Evolutionary conservation across 2,329 filamentous ascomycete genomes (phyloP).

Genomic region (Emergomyces orientalis): DNA sequence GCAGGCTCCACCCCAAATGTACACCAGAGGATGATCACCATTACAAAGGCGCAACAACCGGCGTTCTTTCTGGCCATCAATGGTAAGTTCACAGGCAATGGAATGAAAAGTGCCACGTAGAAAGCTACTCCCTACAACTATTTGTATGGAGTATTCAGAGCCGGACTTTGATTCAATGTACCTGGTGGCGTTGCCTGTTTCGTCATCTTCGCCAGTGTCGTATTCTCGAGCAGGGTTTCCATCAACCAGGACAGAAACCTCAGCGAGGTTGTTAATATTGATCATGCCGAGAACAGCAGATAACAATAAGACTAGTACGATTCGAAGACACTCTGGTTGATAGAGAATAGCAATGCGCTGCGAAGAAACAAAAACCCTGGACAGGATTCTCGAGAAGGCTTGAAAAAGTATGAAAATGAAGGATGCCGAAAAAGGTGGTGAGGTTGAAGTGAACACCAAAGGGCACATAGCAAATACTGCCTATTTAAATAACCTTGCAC

Average conservation of each 20-base stretch:
- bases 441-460: too few species aligned
- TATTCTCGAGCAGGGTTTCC: constrained; percentile 20
- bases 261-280: constrained; percentile 8
- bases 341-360: too few species aligned
- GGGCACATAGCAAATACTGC: too few species aligned
- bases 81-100: constrained; percentile 10
- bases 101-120: constrained; percentile 10
- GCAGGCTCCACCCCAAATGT: not conserved
- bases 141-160: constrained; percentile 19
- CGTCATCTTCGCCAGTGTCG: constrained; percentile 17
- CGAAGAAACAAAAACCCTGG: too few species aligned
- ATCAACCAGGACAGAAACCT: constrained; percentile 16
- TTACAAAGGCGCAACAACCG: not conserved
- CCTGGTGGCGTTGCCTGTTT: constrained; percentile 17
- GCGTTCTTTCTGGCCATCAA: constrained; percentile 18
- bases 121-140: constrained; percentile 10
- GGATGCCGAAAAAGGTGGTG: too few species aligned
- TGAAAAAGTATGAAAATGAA: not conserved
- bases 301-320: too few species aligned
- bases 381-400: not conserved
- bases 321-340: too few species aligned
- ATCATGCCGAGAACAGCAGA: constrained; percentile 11
- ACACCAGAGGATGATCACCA: not conserved
- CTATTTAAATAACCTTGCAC: too few species aligned
- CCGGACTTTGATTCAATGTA: constrained; percentile 26